Conservation (phyloP, 1,284 basidiomycete species). For the Rhodofomes roseus region DNA sequence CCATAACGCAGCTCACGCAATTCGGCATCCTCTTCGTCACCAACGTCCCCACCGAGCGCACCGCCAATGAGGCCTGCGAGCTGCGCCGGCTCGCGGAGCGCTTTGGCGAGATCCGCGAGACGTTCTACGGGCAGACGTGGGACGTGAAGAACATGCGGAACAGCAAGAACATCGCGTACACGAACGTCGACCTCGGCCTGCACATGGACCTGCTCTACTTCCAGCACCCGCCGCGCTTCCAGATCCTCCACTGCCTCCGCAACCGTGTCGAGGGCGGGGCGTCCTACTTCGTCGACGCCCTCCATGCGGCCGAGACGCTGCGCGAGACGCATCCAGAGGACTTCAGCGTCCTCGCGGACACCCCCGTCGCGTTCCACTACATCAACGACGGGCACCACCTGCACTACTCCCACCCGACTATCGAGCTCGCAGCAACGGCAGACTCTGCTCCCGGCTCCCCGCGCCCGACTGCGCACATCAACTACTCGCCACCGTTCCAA, state of each 20-base stretch:
- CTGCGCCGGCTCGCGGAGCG: conserved; percentile 57
- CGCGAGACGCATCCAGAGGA: conserved; percentile 43
- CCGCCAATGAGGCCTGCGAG: conserved; percentile 59
- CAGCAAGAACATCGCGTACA: conserved; percentile 93
- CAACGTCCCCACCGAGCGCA: conserved; percentile 54
- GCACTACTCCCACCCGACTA: conserved; percentile 76
- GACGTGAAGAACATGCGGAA: conserved; percentile 79
- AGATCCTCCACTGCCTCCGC: conserved; percentile 86
- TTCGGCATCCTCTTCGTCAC: conserved; percentile 57
- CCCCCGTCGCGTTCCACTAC: conserved; percentile 85
- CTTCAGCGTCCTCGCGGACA: conserved; percentile 60
- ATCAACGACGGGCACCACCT: conserved; percentile 88
- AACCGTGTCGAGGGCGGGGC: conserved; percentile 83
- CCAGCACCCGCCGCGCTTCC: conserved; percentile 85
- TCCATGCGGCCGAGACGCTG: conserved; percentile 65
- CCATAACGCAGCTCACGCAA: conserved; percentile 50
- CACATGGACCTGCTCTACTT: conserved; percentile 97
- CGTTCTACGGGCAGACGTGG: conserved; percentile 92
- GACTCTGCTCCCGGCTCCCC: conserved; percentile 6
- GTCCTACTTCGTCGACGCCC: conserved; percentile 87
- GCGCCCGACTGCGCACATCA: conserved; percentile 58
- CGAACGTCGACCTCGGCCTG: conserved; percentile 83
- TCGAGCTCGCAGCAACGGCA: conserved; percentile 51
- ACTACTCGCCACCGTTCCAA: conserved; percentile 97
- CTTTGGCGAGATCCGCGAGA: conserved; percentile 79